phyloP scores from a whole-genome alignment of 1,139 yeast genomes.

The Trichomonascaceae sp. region DNA sequence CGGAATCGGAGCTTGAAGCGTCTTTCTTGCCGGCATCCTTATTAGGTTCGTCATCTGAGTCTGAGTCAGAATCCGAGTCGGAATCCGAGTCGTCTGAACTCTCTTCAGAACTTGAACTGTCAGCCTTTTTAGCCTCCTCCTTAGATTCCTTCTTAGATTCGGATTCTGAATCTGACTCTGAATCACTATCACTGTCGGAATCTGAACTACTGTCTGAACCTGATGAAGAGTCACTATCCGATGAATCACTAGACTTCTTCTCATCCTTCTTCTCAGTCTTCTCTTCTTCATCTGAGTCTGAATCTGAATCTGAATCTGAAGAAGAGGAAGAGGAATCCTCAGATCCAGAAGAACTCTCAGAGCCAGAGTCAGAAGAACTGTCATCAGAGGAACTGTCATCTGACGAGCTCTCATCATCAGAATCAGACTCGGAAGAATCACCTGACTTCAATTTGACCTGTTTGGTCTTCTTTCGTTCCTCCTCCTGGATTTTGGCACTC shows the following conservation, averaged over 20 bases:
- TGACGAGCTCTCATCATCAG: conserved; percentile 16
- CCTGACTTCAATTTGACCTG: conserved; percentile 22
- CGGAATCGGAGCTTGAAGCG: no score
- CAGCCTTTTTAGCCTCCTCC: conserved; percentile 13
- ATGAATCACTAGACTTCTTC: conserved; percentile 16
- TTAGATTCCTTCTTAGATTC: conserved; percentile 30
- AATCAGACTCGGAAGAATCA: conserved; percentile 25
- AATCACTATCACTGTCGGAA: conserved; percentile 30
- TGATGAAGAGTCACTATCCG: conserved; percentile 20
- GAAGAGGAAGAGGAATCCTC: conserved; percentile 18
- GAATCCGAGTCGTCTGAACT: conserved; percentile 29
- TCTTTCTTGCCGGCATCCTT: no score
- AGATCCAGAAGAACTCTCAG: conserved; percentile 24
- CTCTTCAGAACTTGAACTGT: conserved; percentile 5
- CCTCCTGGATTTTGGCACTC: conserved; percentile 20
- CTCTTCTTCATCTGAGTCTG: conserved; percentile 18
- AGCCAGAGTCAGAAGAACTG: conserved; percentile 27
- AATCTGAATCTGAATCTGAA: conserved; percentile 18
- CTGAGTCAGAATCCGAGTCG: conserved; percentile 30
- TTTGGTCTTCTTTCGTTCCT: conserved; percentile 26
- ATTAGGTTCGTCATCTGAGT: conserved; percentile 22
- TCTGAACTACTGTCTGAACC: conserved; percentile 24
- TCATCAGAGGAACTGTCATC: background rate
- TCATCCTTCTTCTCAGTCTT: conserved; percentile 12
- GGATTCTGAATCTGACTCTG: conserved; percentile 30